These are phyloP conservation scores for Trypanosoma brucei DNA, from an alignment of 208 protist species.

Conservation along the genomic window DNA sequence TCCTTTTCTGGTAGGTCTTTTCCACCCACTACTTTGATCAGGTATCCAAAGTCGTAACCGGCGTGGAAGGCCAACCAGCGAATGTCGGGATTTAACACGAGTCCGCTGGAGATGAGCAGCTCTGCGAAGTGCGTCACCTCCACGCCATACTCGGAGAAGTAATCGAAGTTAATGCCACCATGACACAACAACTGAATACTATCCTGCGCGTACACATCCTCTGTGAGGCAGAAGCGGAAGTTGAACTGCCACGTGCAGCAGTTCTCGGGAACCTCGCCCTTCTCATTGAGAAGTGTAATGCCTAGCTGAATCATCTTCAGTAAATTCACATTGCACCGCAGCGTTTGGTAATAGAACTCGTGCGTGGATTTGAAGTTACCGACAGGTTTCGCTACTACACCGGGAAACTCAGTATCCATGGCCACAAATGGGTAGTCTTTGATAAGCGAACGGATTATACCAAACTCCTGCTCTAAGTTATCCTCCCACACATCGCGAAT, in stretches of 20 bases:
- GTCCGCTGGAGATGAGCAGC: conserved; percentile 95
- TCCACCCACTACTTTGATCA: conserved; percentile 95
- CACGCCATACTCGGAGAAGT: conserved; percentile 93
- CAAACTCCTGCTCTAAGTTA: conserved; percentile 97
- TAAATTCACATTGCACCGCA: conserved; percentile 98
- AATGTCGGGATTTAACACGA: conserved; percentile 95
- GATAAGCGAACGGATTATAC: conserved; percentile 90
- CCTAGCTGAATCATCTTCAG: conserved; percentile 99
- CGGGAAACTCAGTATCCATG: conserved; percentile 99
- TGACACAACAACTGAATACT: conserved; percentile 95
- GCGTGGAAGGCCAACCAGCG: conserved; percentile 98
- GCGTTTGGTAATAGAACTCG: conserved; percentile 96
- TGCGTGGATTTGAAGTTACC: conserved; percentile 92
- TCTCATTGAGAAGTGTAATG: conserved; percentile 96
- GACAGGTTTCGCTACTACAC: conserved; percentile 95
- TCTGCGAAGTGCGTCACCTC: conserved; percentile 96
- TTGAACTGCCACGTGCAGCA: conserved; percentile 99
- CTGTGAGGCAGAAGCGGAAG: conserved; percentile 96
- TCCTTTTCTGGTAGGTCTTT: conserved; percentile 95
- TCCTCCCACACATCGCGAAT: conserved; percentile 96
- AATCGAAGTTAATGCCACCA: conserved; percentile 97
- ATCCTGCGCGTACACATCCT: conserved; percentile 97
- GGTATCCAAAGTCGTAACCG: conserved; percentile 99
- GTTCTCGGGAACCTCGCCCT: conserved; percentile 93
- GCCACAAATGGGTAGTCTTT: conserved; percentile 96